Evolutionary conservation across 2,329 filamentous ascomycete genomes (phyloP).

Genomic region (Aspergillus sp.): DNA sequence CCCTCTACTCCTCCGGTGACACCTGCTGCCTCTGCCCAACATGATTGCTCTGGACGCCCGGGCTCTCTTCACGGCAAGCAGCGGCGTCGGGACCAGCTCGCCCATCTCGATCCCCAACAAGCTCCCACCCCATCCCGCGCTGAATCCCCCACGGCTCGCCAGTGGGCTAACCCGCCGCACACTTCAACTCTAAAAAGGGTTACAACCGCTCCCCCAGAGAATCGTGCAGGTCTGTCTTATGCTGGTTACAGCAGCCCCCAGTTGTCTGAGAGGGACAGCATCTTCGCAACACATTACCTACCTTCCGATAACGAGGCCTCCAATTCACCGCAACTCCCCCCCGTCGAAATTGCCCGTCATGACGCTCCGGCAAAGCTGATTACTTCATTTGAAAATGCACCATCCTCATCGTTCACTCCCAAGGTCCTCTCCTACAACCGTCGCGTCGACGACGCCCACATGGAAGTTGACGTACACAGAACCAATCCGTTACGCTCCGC

Average conservation of each 20-base stretch:
- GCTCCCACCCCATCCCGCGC: conserved; percentile 33
- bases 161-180: conserved; percentile 32
- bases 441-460: conserved; percentile 32
- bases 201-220: conserved; percentile 31
- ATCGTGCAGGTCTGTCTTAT: conserved; percentile 24
- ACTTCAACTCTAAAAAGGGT: conserved; percentile 37
- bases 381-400: conserved; percentile 30
- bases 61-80: conserved; percentile 29
- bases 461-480: conserved; percentile 40
- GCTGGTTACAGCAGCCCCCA: conserved; percentile 47
- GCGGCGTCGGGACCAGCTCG: conserved; percentile 33
- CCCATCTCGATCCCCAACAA: conserved; percentile 30
- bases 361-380: conserved; percentile 33
- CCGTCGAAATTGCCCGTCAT: conserved; percentile 29
- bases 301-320: conserved; percentile 50
- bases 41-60: conserved; percentile 35
- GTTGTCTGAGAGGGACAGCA: conserved; percentile 62
- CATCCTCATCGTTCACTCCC: conserved; percentile 24
- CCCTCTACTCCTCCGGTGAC: conserved; percentile 46
- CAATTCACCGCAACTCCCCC: conserved; percentile 35
- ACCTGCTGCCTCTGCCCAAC: conserved; percentile 41
- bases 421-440: conserved; percentile 30
- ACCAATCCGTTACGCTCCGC: conserved; percentile 30
- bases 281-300: conserved; percentile 63
- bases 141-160: conserved; percentile 38